Conservation (phyloP, 305 asterid genomes). For the Fraxinus baroniana region DNA sequence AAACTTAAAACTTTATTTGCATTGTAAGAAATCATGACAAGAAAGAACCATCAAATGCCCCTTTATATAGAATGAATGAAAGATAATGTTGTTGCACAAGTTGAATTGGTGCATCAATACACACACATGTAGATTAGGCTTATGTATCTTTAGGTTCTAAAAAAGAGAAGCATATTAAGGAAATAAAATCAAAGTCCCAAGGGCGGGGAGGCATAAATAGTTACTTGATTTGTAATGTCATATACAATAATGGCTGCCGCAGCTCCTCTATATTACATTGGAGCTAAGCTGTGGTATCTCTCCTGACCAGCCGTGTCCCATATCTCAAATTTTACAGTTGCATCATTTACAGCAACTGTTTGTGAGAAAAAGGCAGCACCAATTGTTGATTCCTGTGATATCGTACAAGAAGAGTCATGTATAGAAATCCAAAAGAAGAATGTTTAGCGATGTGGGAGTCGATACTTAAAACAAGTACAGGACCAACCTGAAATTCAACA, state of each 20-base stretch:
- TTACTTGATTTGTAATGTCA: constrained; percentile 53
- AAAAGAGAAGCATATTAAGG: not conserved
- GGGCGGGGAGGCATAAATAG: not conserved
- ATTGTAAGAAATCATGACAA: not conserved
- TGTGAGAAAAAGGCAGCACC: constrained; percentile 89
- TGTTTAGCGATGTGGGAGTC: not conserved
- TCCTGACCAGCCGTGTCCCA: constrained; percentile 95
- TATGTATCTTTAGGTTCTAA: not conserved
- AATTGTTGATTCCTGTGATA: constrained; percentile 71
- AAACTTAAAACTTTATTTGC: not conserved
- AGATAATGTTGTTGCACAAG: not conserved
- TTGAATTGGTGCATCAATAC: not conserved
- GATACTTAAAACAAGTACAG: not conserved
- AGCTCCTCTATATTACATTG: constrained; percentile 87
- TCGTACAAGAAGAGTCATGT: constrained; percentile 18
- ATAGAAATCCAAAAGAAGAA: constrained; percentile 12
- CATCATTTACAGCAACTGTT: constrained; percentile 74
- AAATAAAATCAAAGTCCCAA: not conserved
- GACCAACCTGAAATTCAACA: constrained; percentile 75
- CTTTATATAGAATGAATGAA: not conserved
- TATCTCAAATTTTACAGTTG: constrained; percentile 77
- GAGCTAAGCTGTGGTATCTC: constrained; percentile 35
- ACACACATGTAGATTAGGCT: not conserved
- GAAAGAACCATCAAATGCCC: not conserved
- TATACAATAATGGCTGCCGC: constrained; percentile 80